Evolutionary conservation across 805 yeast species (phyloP), one percentile per base, ranked within the genome.

Genomic region (Saccharomycopsis guyanensis): DNA sequence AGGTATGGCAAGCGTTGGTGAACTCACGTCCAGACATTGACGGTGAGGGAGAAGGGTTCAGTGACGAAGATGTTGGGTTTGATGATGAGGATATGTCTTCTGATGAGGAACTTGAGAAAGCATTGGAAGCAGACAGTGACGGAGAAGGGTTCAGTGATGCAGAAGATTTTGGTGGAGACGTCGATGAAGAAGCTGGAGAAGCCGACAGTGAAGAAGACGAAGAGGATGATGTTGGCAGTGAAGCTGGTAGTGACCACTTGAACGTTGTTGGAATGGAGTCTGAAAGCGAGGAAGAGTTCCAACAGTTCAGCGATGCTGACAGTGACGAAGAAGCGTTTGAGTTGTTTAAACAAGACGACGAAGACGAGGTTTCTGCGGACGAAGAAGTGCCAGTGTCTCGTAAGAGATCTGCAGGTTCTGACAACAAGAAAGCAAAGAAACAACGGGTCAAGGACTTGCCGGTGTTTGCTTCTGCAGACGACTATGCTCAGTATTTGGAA

Each of bases 391-490:
- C 42, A 31, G 38, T 4, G 55, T 49, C 6, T 55, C 51, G 4
- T 48, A 48, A 44, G 53, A 51, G 56, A 58, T 3, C 38, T 27
- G 45, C 53, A 41, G 47, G 51, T 42, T 59, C 45, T 25, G 54
- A 46, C 27, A 33, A 46, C 38, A 37, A 57, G 42, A 69, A 66
- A 53, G 55, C 70, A 16, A 78, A 75, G 68, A 77, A 70, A 59
- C 64, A 69, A 39, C 80, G 75, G 61, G 66, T 84, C 57, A 80
- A 75, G 58, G 77, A 73, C 40, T 68, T 89, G 50, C 97, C 97
- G 19, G 71, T 79, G 18, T 89, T 87, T 67, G 97, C 96, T 1
- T 80, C 88, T 39, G 95, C 80, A 7, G 96, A 85, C 36, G 95
- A 85, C 51, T 88, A 87, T 60, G 81, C 91, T 23, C 71, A 85